Conservation (phyloP, 306 rosid genomes). For the Begonia masoniana region DNA sequence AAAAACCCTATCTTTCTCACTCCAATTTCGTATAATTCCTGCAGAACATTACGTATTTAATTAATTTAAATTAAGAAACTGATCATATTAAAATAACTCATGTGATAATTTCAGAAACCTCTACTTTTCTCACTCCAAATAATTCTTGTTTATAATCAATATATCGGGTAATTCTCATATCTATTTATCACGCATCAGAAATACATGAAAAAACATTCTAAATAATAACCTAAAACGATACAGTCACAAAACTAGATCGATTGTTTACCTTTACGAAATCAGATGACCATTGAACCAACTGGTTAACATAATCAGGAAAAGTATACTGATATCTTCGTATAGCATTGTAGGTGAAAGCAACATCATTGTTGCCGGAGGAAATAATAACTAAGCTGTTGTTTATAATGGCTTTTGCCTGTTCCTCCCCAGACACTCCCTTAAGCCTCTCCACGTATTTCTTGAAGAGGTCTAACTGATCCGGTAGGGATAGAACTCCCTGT, state of each 20-base stretch:
- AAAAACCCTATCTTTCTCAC: conserved; percentile 54
- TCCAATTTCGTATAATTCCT: conserved; percentile 51
- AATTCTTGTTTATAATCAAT: too few relatives aligned
- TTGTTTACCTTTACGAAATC: conserved; percentile 32
- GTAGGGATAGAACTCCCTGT: conserved; percentile 42
- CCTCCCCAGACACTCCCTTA: conserved; percentile 28
- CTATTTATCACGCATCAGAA: not conserved
- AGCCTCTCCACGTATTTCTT: conserved; percentile 35
- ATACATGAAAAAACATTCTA: too few relatives aligned
- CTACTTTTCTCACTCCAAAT: too few relatives aligned
- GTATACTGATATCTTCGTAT: conserved; percentile 25
- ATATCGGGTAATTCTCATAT: too few relatives aligned
- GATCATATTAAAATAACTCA: not conserved
- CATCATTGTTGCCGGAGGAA: conserved; percentile 49
- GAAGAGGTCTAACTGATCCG: conserved; percentile 42
- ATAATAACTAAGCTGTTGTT: conserved; percentile 42
- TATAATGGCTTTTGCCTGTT: conserved; percentile 15
- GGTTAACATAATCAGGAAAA: conserved; percentile 38
- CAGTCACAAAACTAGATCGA: too few relatives aligned
- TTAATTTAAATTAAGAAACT: not conserved
- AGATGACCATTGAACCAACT: conserved; percentile 38
- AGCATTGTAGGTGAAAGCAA: conserved; percentile 49
- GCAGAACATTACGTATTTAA: too few relatives aligned
- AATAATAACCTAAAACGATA: too few relatives aligned
- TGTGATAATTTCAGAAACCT: not conserved